Evolutionary conservation across 352 stramenopile genomes (phyloP).

Genomic region (Pythium biforme): DNA sequence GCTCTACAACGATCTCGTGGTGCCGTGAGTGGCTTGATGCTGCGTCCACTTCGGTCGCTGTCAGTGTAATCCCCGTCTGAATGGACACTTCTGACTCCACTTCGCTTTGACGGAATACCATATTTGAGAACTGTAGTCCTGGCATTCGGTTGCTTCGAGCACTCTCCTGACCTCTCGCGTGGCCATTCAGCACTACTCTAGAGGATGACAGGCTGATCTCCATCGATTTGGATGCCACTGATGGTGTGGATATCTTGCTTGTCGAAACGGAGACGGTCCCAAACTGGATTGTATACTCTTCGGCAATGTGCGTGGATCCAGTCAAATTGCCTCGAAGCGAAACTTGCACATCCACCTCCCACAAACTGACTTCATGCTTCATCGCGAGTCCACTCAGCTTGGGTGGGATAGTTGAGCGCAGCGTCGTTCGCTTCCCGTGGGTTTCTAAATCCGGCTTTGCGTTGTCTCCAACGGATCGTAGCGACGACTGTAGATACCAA

Average conservation of each 20-base stretch:
- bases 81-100: neutral
- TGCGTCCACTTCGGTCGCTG: conserved; percentile 11
- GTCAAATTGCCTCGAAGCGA: neutral
- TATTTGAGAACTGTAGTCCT: conserved; percentile 8
- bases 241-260: neutral
- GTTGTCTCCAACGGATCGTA: neutral
- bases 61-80: conserved; percentile 6
- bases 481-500: conserved; percentile 20
- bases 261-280: conserved; percentile 2
- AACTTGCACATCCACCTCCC: conserved; percentile 14
- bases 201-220: conserved; percentile 16
- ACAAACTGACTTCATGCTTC: conserved; percentile 14
- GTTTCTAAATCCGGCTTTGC: conserved; percentile 9
- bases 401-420: conserved; percentile 19
- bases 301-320: neutral
- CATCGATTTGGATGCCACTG: conserved; percentile 14
- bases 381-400: conserved; percentile 12
- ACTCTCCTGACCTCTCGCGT: neutral
- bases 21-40: conserved; percentile 15
- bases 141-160: neutral
- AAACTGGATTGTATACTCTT: conserved; percentile 15
- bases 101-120: conserved; percentile 17
- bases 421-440: conserved; percentile 2
- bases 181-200: conserved; percentile 13
- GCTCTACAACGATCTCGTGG: conserved; percentile 20